Base-by-base conservation (phyloP, 2,329 filamentous ascomycete genomes). In the Davidsoniella neocaledoniae region DNA sequence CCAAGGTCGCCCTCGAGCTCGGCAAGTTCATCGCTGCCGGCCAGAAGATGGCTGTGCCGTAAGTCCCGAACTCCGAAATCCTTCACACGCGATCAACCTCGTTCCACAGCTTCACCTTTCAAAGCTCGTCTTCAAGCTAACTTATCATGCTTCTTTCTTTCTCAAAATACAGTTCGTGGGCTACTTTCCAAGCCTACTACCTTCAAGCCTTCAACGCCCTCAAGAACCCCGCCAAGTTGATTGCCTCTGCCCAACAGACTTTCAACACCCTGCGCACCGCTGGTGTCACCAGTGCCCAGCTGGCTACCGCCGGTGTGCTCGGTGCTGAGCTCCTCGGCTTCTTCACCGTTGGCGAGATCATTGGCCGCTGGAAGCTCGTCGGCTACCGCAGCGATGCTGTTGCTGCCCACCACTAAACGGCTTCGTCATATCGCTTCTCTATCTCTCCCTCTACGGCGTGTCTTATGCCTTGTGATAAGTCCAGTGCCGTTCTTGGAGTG, bases 301-400 rank as follows among this genome's bases (percentile, higher is more conserved):
- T 90, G 58, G 74, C 76, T 50, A 68, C 82, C 49, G 82, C 75
- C 54, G 85, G 83, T 58, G 83, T 98, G 53, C 71, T 95, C 55
- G 68, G 74, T 44, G 88, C 88, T 51, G 90, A 98, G 71, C 76
- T 86, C 46, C 69, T 98, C 57, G 91, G 91, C 54, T 98, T 98
- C 77, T 98, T 96, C 76, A 93, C 88, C 54, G 78, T 96, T 50
- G 91, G 91, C 57, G 88, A 96, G 76, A 96, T 98, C 67, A 80
- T 98, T 61, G 91, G 91, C 61, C 78, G 88, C 62, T 79, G 91
- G 71, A 96, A 98, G 83, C 67, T 98, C 59, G 74, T 98, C 59
- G 91, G 91, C 56, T 98, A 98, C 76, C 77, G 76, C 67, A 83
- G 84, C 63, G 77, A 84, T 64, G 62, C 64, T 56, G 66, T 66